Percentiles rank a stretch among this genome's conserved stretches.
Conservation (phyloP, 2,329 filamentous ascomycete genomes). For the Alternaria brassicicola region DNA sequence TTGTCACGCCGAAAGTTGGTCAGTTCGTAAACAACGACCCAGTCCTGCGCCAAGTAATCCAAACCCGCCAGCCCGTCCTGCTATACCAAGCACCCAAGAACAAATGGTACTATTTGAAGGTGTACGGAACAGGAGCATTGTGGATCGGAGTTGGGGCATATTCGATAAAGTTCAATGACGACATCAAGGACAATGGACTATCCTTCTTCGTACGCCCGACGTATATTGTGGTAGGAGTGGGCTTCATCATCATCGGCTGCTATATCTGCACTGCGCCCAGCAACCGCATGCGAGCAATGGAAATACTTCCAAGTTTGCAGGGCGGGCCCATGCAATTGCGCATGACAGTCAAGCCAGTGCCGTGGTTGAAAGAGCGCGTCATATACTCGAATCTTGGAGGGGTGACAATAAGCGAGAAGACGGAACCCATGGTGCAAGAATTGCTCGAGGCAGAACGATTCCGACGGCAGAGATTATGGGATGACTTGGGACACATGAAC, state of each 20-base stretch:
- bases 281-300: conserved; percentile 37
- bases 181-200: conserved; percentile 39
- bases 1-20: conserved; percentile 11
- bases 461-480: conserved; percentile 31
- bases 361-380: conserved; percentile 36
- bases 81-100: conserved; percentile 42
- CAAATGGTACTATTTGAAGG: conserved; percentile 35
- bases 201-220: conserved; percentile 43
- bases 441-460: conserved; percentile 40
- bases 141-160: conserved; percentile 39
- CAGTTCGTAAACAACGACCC: conserved; percentile 37
- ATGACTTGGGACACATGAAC: conserved; percentile 36
- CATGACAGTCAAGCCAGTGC: conserved; percentile 32
- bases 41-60: conserved; percentile 40
- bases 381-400: conserved; percentile 38
- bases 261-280: conserved; percentile 43
- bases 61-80: conserved; percentile 39
- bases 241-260: conserved; percentile 37
- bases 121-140: conserved; percentile 35
- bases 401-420: conserved; percentile 42
- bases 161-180: conserved; percentile 39
- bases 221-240: conserved; percentile 41
- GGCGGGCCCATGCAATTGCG: conserved; percentile 41
- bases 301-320: conserved; percentile 38
- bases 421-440: conserved; percentile 38